Evolutionary conservation across 805 yeast species (phyloP), one percentile per base, ranked within the genome.

Genomic region (Limtongia smithiae): DNA sequence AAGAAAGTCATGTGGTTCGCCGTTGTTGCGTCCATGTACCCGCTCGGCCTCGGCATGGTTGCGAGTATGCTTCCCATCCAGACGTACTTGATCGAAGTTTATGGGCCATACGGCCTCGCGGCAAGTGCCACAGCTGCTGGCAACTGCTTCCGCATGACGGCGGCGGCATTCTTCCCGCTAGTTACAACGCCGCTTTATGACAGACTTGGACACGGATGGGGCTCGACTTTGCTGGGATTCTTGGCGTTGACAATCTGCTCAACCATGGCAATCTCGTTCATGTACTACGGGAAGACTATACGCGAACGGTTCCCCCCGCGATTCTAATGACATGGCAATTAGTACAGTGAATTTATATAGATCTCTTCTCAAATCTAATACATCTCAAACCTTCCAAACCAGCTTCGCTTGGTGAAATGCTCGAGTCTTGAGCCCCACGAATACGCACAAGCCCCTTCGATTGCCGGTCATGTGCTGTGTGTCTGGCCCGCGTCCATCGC

Each of bases 61-160:
- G 56, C 43, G 65, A 69, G 50, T 60, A 69, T 38, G 73, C 71
- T 15, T 62, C 71, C 24, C 60, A 70, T 59, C 20, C 51, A 50
- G 38, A 69, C 70, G 62, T 59, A 59, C 37, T 34, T 71, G 36
- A 61, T 72, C 21, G 76, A 71, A 49, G 73, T 69, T 24, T 73
- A 69, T 55, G 66, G 75, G 51, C 61, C 69, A 9, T 67, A 52
- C 30, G 81, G 84, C 25, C 90, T 93, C 0, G 78, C 87, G n/a
- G 86, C 89, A 2, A 64, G 85, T 51, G 91, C 91, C 33, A 93
- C 93, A 4, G 85, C 85, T 66, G 83, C 81, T 1, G 52, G 48
- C 4, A 44, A 41, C 38, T 76, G 82, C 52, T 76, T 80, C 61
- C 71, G 91, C 59, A 80, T 86, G 4, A 65, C 75, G 37, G 73